These are phyloP conservation scores for Chalaropsis ovoidea DNA, from an alignment of 2,329 filamentous ascomycete species.

Conservation along the genomic window DNA sequence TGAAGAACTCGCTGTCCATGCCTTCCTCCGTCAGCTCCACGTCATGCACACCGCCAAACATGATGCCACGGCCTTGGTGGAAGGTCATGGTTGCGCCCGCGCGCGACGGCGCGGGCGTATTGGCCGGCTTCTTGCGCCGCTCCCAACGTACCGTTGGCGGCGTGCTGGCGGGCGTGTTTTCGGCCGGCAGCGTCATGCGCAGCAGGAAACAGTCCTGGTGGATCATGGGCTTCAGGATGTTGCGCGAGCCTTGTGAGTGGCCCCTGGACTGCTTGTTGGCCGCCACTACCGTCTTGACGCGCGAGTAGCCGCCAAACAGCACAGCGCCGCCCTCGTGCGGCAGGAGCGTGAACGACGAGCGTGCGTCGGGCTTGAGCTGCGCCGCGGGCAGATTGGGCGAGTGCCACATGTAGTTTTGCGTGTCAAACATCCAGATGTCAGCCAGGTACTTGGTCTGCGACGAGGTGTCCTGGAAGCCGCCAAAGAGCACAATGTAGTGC, in stretches of 20 bases:
- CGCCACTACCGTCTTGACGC: conserved; percentile 62
- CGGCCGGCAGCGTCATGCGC: conserved; percentile 60
- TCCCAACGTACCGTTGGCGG: conserved; percentile 80
- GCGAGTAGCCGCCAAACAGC: conserved; percentile 85
- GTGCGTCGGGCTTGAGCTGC: conserved; percentile 76
- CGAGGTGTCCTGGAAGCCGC: conserved; percentile 93
- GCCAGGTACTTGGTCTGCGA: conserved; percentile 88
- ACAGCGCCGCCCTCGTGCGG: conserved; percentile 86
- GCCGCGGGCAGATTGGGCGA: conserved; percentile 64
- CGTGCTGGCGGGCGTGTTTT: conserved; percentile 55
- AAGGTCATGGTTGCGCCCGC: conserved; percentile 89
- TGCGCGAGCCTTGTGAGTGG: conserved; percentile 52
- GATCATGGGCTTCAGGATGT: conserved; percentile 72
- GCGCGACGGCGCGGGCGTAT: conserved; percentile 70
- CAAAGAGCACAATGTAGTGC: conserved; percentile 91
- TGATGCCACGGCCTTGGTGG: conserved; percentile 84
- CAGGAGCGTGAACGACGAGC: conserved; percentile 84
- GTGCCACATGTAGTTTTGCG: conserved; percentile 74
- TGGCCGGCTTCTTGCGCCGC: conserved; percentile 81
- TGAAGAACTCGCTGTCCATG: conserved; percentile 96
- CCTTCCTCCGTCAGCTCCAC: conserved; percentile 86
- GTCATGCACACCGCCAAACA: conserved; percentile 91
- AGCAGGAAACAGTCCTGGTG: conserved; percentile 95
- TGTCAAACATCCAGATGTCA: conserved; percentile 95
- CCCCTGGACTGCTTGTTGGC: conserved; percentile 56